Evolutionary conservation across 1,139 yeast genomes (phyloP).

Genomic region (Candida sojae): DNA sequence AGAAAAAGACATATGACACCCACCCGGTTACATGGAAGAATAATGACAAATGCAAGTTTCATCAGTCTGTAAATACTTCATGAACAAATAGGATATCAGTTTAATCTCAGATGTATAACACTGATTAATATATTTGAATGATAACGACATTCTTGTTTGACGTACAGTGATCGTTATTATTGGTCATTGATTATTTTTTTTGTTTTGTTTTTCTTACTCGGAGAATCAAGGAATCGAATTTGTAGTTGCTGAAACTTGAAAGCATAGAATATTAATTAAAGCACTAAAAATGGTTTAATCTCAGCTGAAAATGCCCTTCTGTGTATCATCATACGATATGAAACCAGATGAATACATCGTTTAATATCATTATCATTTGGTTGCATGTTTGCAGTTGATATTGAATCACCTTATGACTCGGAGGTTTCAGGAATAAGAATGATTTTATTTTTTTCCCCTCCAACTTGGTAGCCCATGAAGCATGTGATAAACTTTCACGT

Average conservation of each 20-base stretch:
- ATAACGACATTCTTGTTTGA: background rate
- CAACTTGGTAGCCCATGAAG: background rate
- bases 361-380: background rate
- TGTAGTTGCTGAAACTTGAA: background rate
- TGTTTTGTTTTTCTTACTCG: background rate
- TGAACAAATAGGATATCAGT: no score
- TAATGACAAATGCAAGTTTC: background rate
- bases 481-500: background rate
- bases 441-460: background rate
- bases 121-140: background rate
- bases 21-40: background rate
- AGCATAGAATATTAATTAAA: no score
- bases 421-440: background rate
- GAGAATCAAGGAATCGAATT: background rate
- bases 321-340: background rate
- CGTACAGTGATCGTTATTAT: background rate
- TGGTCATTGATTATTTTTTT: background rate
- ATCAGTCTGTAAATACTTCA: background rate
- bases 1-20: background rate
- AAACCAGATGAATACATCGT: background rate
- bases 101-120: background rate
- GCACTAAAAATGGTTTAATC: no score
- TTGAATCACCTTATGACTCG: background rate
- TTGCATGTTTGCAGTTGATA: background rate
- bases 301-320: no score